Evolutionary conservation across 148 eudicot genomes (phyloP), one percentile per base, ranked within the genome.

Genomic region (Silene uniflora): DNA sequence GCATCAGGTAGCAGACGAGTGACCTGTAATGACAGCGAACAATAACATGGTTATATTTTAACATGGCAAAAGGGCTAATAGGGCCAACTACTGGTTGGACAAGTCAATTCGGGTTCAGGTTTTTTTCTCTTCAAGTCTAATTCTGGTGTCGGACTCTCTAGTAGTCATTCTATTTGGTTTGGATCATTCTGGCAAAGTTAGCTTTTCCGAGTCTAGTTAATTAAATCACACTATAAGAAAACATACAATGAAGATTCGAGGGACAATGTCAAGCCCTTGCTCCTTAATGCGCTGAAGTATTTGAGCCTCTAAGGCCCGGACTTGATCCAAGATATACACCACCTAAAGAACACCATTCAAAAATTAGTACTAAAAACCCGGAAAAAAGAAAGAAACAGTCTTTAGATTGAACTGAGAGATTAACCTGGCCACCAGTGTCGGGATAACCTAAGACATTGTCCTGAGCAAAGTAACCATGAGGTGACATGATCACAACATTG

Each of bases 391-490:
- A 42, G 63, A 47, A 47, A 12, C 13, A 47, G 35, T 32, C 35
- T 32, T 32, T 32, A 32, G 4, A 32, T 32, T 32, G 4, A 32
- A 32, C 35, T 32, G 35, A 32, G 35, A 32, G 13, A 21, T 8
- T 6, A 39, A 89, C 98, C 90, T 95, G 98, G 73, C 98, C 98
- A 73, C 97, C 97, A 56, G 98, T 95, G 76, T 95, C 98, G 12
- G 98, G 98, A 71, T 90, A 95, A 1, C 98, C 98, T 72, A 95
- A 86, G 22, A 95, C 98, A 68, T 95, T 87, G 49, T 85, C 97
- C 76, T 95, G 98, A 72, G 98, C 98, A 74, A 95, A 95, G 89
- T 92, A 95, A 19, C 98, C 98, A 46, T 95, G 98, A 29, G 98
- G 98, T 0, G 98, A 90, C 32, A 95, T 93, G 62, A 95, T 95